Percentiles rank a stretch among this genome's conserved stretches.
These are phyloP conservation scores for Cladosporium sp. DNA, from an alignment of 2,329 filamentous ascomycete genomes.

Conservation along the genomic window DNA sequence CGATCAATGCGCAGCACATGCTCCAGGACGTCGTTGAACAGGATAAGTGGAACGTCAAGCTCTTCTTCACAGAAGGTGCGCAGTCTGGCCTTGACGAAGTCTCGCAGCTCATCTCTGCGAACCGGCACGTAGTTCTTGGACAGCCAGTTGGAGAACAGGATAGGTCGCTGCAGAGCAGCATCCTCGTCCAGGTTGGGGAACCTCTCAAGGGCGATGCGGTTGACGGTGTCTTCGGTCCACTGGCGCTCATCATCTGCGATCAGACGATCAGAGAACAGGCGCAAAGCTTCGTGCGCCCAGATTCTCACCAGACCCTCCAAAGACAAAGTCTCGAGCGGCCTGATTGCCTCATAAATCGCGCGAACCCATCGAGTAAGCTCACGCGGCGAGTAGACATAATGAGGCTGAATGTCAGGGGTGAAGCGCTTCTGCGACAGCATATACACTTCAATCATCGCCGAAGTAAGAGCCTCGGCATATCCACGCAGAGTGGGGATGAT, in stretches of 20 bases:
- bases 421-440: conserved; percentile 92
- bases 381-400: conserved; percentile 99
- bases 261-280: conserved; percentile 95
- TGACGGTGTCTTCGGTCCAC: conserved; percentile 90
- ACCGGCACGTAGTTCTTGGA: conserved; percentile 98
- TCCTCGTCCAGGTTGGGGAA: conserved; percentile 96
- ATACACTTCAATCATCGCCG: conserved; percentile 97
- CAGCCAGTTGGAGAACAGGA: conserved; percentile 98
- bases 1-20: conserved; percentile 97
- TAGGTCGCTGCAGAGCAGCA: conserved; percentile 85
- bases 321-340: conserved; percentile 81
- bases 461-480: conserved; percentile 89
- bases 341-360: conserved; percentile 94
- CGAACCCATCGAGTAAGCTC: conserved; percentile 97
- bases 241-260: conserved; percentile 90
- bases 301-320: conserved; percentile 93
- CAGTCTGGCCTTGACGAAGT: conserved; percentile 95
- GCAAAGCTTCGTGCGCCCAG: conserved; percentile 95
- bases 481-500: conserved; percentile 93
- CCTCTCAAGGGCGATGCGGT: conserved; percentile 80
- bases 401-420: conserved; percentile 93
- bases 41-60: conserved; percentile 93
- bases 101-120: conserved; percentile 88
- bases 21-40: conserved; percentile 99
- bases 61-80: conserved; percentile 99